Percentiles rank a stretch among this genome's conserved stretches.
phyloP scores from a whole-genome alignment of 2,329 filamentous ascomycete genomes.

The Verticillium albo-atrum region DNA sequence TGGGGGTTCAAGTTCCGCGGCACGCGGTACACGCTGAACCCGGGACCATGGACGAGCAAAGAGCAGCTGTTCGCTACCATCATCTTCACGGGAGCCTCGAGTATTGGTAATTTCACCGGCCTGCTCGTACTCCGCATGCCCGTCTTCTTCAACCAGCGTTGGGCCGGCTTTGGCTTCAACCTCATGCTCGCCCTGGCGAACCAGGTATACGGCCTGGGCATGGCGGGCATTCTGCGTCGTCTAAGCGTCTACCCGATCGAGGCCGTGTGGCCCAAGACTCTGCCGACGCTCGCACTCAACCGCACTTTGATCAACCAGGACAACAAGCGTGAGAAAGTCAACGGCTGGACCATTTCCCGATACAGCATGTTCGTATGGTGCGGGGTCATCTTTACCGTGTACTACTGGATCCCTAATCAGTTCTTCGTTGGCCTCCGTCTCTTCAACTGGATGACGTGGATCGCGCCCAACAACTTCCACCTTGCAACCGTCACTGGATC shows the following conservation, averaged over 20 bases:
- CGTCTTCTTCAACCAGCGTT: constrained; percentile 25
- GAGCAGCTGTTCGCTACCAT: constrained; percentile 38
- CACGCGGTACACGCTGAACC: constrained; percentile 28
- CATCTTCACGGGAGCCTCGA: constrained; percentile 20
- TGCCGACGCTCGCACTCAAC: constrained; percentile 29
- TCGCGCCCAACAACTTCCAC: constrained; percentile 38
- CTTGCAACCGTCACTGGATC: constrained; percentile 39
- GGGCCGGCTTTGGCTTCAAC: constrained; percentile 23
- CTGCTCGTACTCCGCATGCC: constrained; percentile 22
- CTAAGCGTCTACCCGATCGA: constrained; percentile 29
- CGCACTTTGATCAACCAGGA: constrained; percentile 26
- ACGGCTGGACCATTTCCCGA: constrained; percentile 40
- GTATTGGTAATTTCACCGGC: constrained; percentile 19
- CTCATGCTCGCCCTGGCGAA: constrained; percentile 24
- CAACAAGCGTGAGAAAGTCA: constrained; percentile 24
- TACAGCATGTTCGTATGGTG: constrained; percentile 37
- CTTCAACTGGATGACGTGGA: constrained; percentile 49
- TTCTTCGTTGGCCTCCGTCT: constrained; percentile 37
- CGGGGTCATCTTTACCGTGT: constrained; percentile 34
- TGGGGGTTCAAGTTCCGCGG: constrained; percentile 36
- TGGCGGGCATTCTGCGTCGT: constrained; percentile 26
- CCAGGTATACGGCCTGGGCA: constrained; percentile 27
- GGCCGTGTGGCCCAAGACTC: constrained; percentile 25
- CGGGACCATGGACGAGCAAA: constrained; percentile 36
- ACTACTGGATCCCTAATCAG: constrained; percentile 43